Evolutionary conservation across 306 rosid species (phyloP).

Genomic region (Styphnolobium japonicum): DNA sequence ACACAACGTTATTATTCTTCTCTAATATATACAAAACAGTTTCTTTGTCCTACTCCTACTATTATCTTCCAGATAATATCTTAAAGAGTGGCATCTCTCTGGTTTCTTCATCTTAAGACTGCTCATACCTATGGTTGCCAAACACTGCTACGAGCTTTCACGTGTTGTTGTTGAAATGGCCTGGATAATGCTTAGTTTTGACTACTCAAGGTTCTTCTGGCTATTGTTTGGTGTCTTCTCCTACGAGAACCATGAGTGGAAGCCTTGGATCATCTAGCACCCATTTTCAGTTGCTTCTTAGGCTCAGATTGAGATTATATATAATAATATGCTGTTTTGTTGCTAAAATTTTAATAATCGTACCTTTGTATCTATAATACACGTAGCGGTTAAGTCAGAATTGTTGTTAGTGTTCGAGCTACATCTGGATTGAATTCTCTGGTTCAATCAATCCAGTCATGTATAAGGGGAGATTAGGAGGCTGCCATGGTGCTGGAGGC

Average conservation of each 20-base stretch:
- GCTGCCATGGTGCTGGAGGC: slow-evolving; percentile 23
- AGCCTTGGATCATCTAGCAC: slow-evolving; percentile 85
- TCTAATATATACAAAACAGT: neutral
- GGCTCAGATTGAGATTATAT: neutral
- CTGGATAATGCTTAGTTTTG: slow-evolving; percentile 70
- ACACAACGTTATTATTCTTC: slow-evolving; percentile 13
- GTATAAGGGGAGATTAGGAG: slow-evolving; percentile 46
- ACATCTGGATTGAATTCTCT: neutral
- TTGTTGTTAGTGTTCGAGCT: neutral
- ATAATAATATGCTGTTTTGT: neutral
- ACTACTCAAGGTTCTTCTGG: slow-evolving; percentile 77
- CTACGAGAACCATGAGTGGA: slow-evolving; percentile 74
- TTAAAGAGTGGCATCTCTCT: neutral
- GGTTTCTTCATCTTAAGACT: neutral
- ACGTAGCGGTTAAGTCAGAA: neutral
- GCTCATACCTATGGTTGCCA: slow-evolving; percentile 55
- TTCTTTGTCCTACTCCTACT: neutral
- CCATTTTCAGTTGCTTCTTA: neutral
- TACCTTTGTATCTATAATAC: neutral
- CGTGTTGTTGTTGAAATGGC: slow-evolving; percentile 62
- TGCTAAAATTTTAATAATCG: neutral
- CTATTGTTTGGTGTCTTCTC: slow-evolving; percentile 66
- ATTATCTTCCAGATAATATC: slow-evolving; percentile 13
- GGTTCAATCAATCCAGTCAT: slow-evolving; percentile 16
- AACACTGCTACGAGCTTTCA: slow-evolving; percentile 48